Base-by-base conservation (phyloP, 2,329 filamentous ascomycete species). In the Arthrinium phaeospermum region DNA sequence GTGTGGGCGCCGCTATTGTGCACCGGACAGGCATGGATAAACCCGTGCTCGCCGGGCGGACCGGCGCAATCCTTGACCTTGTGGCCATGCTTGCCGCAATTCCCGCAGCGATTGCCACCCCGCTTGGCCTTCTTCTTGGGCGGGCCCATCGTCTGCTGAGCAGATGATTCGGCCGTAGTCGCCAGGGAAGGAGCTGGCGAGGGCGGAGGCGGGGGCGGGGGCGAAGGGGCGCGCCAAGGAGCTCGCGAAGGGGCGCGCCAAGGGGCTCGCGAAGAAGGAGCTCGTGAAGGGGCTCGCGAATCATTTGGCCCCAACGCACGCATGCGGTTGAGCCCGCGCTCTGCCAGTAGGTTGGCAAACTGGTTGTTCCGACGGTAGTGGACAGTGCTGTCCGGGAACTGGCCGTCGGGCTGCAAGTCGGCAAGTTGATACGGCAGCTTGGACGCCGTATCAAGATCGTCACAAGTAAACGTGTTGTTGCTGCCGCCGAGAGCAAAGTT, bases 341-440 rank as follows among this genome's bases (percentile, higher is more conserved):
- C 49, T 14, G 8, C 13, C n/a, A 4, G 8, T 0, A 27, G 1
- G n/a, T 10, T 1, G 4, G 10, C 49, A 14, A 1, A 4, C 4
- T 7, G n/a, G 10, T 1, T 51, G 4, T 24, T 12, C 7, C 8
- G 47, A 24, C n/a, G 47, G 22, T 10, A 24, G 6, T n/a, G 3
- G 8, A 49, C 8, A n/a, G 46, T 51, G 22, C 2, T 2, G 4
- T 13, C 3, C 7, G 47, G 47, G 47, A 51, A 51, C n/a, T 27
- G n/a, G n/a, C 47, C 47, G 4, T 51, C 47, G 1, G n/a, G 47
- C 47, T 51, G 47, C 22, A 46, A 5, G 19, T 46, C 45, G 14
- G 5, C 45, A 16, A 46, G 5, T 4, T 1, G 45, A 46, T 46
- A 6, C 14, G 14, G 14, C 45, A 13, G 14, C 3, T 2, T 3